Percentiles rank a stretch among this genome's conserved stretches.
These are phyloP conservation scores for Alisma plantagoaquatica DNA, from an alignment of 106 monocot genomes.

Conservation along the genomic window DNA sequence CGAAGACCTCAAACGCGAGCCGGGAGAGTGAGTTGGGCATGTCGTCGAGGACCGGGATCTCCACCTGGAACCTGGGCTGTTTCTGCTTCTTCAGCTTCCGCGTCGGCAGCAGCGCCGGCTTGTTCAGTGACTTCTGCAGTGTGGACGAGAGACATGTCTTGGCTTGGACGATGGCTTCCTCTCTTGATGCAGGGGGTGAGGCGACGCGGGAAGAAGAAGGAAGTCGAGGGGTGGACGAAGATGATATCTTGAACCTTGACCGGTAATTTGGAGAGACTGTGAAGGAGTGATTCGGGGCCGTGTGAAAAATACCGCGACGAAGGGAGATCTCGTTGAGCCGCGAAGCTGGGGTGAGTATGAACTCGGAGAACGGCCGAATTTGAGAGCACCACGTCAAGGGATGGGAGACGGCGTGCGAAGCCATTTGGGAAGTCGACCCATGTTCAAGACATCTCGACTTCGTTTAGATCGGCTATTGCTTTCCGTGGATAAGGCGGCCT, in stretches of 20 bases:
- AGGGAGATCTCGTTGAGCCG: no score
- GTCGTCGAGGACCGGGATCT: slow-evolving; percentile 84
- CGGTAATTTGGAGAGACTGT: no score
- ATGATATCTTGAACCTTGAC: neutral
- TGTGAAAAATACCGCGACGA: no score
- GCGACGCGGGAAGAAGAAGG: slow-evolving; percentile 31
- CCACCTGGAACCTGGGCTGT: slow-evolving; percentile 65
- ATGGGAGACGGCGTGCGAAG: no score
- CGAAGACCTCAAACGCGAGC: slow-evolving; percentile 63
- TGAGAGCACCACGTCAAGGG: no score
- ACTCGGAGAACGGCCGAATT: no score
- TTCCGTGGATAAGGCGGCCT: no score
- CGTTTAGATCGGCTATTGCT: no score
- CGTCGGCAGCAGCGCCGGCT: slow-evolving; percentile 36
- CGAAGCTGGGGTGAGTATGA: no score
- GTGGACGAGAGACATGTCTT: slow-evolving; percentile 55
- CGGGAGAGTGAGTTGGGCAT: slow-evolving; percentile 43
- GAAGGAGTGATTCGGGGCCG: no score
- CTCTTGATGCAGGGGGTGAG: slow-evolving; percentile 54
- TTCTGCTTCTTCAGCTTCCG: slow-evolving; percentile 63
- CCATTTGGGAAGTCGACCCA: no score
- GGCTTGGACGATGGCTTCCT: slow-evolving; percentile 85
- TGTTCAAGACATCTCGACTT: no score
- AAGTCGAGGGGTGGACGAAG: neutral
- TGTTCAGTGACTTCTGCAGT: slow-evolving; percentile 72